Conservation (phyloP, 106 monocot species). For the Dioscorea dumetorum region DNA sequence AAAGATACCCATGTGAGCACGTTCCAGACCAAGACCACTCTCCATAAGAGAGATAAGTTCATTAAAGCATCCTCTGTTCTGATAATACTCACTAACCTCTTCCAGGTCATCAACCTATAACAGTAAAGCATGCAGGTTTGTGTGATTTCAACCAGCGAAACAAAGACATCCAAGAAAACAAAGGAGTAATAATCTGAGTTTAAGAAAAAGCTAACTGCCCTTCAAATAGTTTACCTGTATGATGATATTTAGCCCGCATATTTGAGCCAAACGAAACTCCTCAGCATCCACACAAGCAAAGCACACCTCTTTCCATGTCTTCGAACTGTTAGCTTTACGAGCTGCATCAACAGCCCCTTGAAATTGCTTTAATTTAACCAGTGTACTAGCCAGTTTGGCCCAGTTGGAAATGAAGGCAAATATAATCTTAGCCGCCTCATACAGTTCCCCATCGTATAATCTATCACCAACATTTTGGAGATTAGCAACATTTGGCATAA, state of each 20-base stretch:
- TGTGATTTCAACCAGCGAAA: no score
- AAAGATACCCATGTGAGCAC: slow-evolving; percentile 98
- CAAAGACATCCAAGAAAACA: no score
- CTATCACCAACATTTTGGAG: slow-evolving; percentile 91
- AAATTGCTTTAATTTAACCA: slow-evolving; percentile 81
- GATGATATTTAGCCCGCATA: slow-evolving; percentile 91
- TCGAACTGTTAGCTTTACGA: slow-evolving; percentile 91
- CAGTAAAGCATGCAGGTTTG: not conserved
- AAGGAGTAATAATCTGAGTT: no score
- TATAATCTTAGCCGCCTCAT: slow-evolving; percentile 95
- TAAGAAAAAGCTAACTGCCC: slow-evolving; percentile 10
- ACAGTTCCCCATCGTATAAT: slow-evolving; percentile 67
- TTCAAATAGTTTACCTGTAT: slow-evolving; percentile 49
- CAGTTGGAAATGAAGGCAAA: slow-evolving; percentile 95
- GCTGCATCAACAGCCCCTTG: slow-evolving; percentile 97
- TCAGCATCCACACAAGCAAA: slow-evolving; percentile 98
- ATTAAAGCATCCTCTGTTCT: slow-evolving; percentile 98
- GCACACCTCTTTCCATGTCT: slow-evolving; percentile 96
- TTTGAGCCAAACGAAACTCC: slow-evolving; percentile 94
- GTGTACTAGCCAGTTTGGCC: slow-evolving; percentile 73
- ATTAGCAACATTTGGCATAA: slow-evolving; percentile 98
- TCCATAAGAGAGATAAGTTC: slow-evolving; percentile 99
- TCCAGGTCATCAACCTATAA: slow-evolving; percentile 97
- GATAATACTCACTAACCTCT: slow-evolving; percentile 95
- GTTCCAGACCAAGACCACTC: slow-evolving; percentile 93